Base-by-base conservation (phyloP, 352 stramenopile genomes). In the Pythium inflatum region DNA sequence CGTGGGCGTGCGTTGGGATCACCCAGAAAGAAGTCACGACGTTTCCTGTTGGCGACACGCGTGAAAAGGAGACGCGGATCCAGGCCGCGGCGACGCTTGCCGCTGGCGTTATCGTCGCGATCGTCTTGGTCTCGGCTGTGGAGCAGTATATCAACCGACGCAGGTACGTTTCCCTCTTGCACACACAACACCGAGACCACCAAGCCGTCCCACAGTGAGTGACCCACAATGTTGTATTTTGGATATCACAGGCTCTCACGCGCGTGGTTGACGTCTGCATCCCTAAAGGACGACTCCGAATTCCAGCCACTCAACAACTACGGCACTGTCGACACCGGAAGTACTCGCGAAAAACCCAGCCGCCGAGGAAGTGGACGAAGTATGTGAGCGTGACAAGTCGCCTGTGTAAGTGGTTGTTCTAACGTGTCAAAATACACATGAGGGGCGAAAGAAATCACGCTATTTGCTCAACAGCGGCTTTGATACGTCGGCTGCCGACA, bases 1-100 rank as follows among this genome's bases (percentile, higher is more conserved):
- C 60, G 33, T 92, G 81, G 83, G 57, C 77, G 48, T 75, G 90
- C 20, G 41, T 88, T 13, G 78, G 73, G 28, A 67, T 92, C 57
- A 80, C 77, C 1, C 72, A 73, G 24, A 88, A 88, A 60, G 66
- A 82, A 45, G 40, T 66, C 24, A 64, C 66, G 0, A 53, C 38
- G 16, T 72, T 87, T 22, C 61, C 70, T 20, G 24, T 53, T 12
- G 63, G 43, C 8, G 31, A 66, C 40, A 41, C 74, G 16, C 49
- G 60, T 2, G 66, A 79, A 24, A 76, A 80, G 33, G 72, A 80
- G 31, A 55, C 78, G 9, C 73, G 79, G 18, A 59, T 90, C 46
- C 83, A 90, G 53, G 68, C 77, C 0, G 65, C 64, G 5, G 80
- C 77, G 7, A 73, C 74, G 51, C 73, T 89, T n/a, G 75, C 67